Base-by-base conservation (phyloP, 2,329 filamentous ascomycete genomes). In the Pezicula neosporulosa region DNA sequence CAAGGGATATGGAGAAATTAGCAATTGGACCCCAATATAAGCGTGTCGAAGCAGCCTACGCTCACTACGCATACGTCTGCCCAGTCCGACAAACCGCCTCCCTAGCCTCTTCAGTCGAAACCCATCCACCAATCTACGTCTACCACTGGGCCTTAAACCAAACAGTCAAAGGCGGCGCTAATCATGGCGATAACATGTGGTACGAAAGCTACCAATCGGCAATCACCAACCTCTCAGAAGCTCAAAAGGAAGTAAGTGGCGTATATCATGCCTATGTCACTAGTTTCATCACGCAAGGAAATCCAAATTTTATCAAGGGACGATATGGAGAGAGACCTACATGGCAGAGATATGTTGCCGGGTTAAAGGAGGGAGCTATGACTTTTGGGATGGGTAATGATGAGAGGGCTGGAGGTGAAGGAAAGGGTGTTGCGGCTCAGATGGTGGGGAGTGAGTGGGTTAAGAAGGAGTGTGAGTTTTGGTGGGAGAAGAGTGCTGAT, bases 61-160 rank as follows among this genome's bases (percentile, higher is more conserved):
- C 75, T 1, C 78, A 85, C 60, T 85, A 83, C 60, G 82, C 81
- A 0, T 86, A 86, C 60, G 78, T 84, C 46, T 81, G 78, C 39
- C 82, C 82, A 1, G 79, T 85, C 0, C 70, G 84, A 6, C 80
- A 84, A 63, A 82, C 80, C 1, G 82, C 78, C 0, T 69, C 77
- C 51, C 68, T 72, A 19, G 63, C 61, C 4, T 44, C 42, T 18
- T 57, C 57, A 2, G 19, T 41, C n/a, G 18, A 27, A 13, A 47
- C 53, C 24, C 42, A 49, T 13, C 42, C 44, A 4, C 56, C 54
- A 58, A 78, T 71, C 1, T 81, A 77, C 57, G 69, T 82, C 2
- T 86, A 84, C 64, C 78, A 83, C 61, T 85, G 75, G 68, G 81
- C 81, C 0, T 70, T 79, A 3, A 71, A 71, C 27, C 48, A 53